phyloP scores from a whole-genome alignment of 2,329 filamentous ascomycete genomes.

The Fusarium sp. region DNA sequence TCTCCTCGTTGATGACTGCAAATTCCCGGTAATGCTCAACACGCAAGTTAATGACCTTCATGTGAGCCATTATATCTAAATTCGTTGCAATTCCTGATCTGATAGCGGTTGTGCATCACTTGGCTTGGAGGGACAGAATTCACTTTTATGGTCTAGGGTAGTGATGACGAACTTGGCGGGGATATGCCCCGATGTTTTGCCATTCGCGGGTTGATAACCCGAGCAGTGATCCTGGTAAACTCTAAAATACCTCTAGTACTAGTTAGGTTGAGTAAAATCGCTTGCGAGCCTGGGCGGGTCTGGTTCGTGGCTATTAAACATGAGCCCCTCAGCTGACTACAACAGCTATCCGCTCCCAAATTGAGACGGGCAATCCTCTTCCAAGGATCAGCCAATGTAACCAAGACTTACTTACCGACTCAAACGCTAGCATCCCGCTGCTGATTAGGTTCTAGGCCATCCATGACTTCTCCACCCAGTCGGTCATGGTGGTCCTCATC shows the following conservation, averaged over 20 bases:
- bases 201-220: neutral
- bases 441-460: neutral
- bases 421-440: neutral
- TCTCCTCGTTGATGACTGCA: conserved; percentile 55
- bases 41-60: neutral
- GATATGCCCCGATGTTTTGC: neutral
- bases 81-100: neutral
- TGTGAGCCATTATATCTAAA: neutral
- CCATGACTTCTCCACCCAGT: neutral
- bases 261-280: neutral
- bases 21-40: conserved; percentile 53
- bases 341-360: neutral
- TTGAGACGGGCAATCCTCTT: neutral
- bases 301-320: neutral
- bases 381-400: neutral
- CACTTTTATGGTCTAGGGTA: neutral
- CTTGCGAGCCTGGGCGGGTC: neutral
- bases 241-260: neutral
- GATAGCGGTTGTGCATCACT: neutral
- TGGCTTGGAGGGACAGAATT: neutral
- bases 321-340: neutral
- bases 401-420: neutral
- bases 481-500: neutral
- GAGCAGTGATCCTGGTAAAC: neutral
- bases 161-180: neutral